These are phyloP conservation scores for Fusarium papillatum DNA, from an alignment of 2,329 filamentous ascomycete genomes.

Conservation along the genomic window DNA sequence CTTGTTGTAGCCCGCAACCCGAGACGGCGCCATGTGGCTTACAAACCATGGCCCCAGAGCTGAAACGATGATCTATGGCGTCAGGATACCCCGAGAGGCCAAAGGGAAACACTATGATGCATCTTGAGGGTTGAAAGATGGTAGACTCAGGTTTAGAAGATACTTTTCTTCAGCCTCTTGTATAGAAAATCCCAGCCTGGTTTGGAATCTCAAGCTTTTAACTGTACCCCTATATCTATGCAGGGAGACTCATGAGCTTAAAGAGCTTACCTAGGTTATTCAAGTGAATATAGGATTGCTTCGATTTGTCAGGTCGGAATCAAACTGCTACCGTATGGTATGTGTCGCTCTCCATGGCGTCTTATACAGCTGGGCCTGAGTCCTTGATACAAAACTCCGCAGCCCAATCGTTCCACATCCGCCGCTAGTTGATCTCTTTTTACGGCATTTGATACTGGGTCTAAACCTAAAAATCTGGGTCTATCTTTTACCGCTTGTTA, in stretches of 20 bases:
- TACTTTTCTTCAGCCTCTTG: no score
- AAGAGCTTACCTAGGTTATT: no score
- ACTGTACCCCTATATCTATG: no score
- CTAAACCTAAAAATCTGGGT: background rate
- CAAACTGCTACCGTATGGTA: background rate
- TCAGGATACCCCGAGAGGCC: no score
- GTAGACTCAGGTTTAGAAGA: background rate
- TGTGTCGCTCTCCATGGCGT: background rate
- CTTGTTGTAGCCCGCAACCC: background rate
- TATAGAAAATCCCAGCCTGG: no score
- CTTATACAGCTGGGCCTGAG: background rate
- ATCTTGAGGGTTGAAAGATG: background rate
- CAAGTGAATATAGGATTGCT: no score
- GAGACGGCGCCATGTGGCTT: background rate
- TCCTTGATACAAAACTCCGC: background rate
- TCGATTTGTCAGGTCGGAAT: background rate
- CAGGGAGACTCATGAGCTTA: no score
- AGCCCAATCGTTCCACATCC: background rate
- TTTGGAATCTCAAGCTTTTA: no score
- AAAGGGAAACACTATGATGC: no score
- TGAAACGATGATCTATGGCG: background rate
- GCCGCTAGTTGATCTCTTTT: background rate
- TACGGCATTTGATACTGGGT: accelerated
- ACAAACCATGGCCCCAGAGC: background rate
- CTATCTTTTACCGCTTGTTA: background rate